phyloP scores from a whole-genome alignment of 139 green algal species.

The Chloropicon primus region DNA sequence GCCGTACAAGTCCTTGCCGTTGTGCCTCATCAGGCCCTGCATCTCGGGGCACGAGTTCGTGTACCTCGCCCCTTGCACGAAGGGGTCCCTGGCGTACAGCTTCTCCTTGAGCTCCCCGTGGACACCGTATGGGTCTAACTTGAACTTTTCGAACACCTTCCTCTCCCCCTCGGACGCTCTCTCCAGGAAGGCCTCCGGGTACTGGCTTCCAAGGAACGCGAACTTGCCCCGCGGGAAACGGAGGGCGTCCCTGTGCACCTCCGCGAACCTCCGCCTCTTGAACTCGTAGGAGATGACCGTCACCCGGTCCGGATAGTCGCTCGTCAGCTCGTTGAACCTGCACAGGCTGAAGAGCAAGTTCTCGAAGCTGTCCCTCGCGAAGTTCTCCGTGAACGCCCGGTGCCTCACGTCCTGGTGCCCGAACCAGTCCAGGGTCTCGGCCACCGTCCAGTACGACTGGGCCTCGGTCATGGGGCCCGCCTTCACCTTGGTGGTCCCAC shows the following conservation, averaged over 20 bases:
- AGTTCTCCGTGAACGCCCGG: slow-evolving; percentile 50
- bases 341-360: slow-evolving; percentile 87
- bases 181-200: not conserved
- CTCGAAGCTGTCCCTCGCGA: slow-evolving; percentile 78
- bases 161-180: slow-evolving; percentile 27
- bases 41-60: slow-evolving; percentile 48
- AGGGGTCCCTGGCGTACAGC: slow-evolving; percentile 43
- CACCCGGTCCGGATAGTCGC: slow-evolving; percentile 55
- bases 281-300: slow-evolving; percentile 79
- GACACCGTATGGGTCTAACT: slow-evolving; percentile 58
- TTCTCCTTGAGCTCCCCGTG: slow-evolving; percentile 39
- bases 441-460: slow-evolving; percentile 63
- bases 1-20: slow-evolving; percentile 10
- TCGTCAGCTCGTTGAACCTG: slow-evolving; percentile 54
- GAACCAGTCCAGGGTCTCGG: slow-evolving; percentile 52
- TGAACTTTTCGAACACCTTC: slow-evolving; percentile 35
- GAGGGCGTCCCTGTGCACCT: slow-evolving; percentile 58
- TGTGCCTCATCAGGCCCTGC: slow-evolving; percentile 32
- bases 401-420: slow-evolving; percentile 23
- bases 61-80: slow-evolving; percentile 40
- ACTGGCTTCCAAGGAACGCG: slow-evolving; percentile 53
- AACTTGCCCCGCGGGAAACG: slow-evolving; percentile 47
- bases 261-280: slow-evolving; percentile 60
- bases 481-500: slow-evolving; percentile 40
- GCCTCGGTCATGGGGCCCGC: slow-evolving; percentile 60